Evolutionary conservation across 371 early-diverging fungal species (phyloP), one percentile per base, ranked within the genome.

Genomic region (Lichtheimia ornata): DNA sequence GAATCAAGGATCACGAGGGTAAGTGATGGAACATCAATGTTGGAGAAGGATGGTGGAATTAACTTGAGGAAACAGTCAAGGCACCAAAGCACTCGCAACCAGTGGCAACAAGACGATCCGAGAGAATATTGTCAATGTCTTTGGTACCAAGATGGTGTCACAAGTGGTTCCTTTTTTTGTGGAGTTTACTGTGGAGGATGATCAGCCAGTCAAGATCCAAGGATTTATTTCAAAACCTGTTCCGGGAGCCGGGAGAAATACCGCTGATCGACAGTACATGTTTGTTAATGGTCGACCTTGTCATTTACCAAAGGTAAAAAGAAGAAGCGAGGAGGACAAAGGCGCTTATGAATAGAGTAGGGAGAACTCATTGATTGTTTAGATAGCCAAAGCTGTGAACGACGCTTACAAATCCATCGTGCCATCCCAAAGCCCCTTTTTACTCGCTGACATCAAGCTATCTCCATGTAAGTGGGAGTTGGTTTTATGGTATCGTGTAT

Each of bases 211-310:
- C 47, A 47, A 47, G 15, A 56, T 91, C 17, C 60, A 64, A 5
- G 92, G 93, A 2, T 81, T 76, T 41, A 83, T 91, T 1, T 88
- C 90, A 0, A 87, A 88, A 50, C 90, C 92, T 0, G 65, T 73
- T 11, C 82, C 83, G 15, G 89, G 88, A 1, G 66, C 73, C 25
- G 96, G 96, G 0, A 73, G 96, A 9, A 85, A 87, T 35, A 85
- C 79, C 25, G 44, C 81, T 2, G 98, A 97, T 71, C 84, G 95
- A 44, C 97, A 96, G 73, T 96, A 88, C 62, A 67, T 90, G 18
- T 97, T 75, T 64, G 81, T 98, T 47, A 97, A 97, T 70, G 88
- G 92, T 7, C 87, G 97, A 14, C 97, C 97, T 0, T 93, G 94
- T 66, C 74, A 83, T 20, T 66, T 96, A 20, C 92, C 93, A 24